Conservation (phyloP, 371 early-diverging fungal genomes). For the Syncephalastrum racemosum region DNA sequence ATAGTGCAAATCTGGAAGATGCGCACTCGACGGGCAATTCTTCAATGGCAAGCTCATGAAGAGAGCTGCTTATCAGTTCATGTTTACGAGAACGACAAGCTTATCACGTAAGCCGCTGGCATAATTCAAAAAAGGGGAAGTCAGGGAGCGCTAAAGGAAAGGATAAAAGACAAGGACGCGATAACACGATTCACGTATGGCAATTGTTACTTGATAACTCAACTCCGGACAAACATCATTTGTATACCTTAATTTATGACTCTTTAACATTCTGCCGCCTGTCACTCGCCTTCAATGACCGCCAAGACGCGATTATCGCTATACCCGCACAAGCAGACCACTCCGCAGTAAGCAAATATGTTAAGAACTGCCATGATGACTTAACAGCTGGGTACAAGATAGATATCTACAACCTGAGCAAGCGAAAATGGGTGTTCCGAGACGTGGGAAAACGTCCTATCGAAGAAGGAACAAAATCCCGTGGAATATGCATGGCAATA, state of each 20-base stretch:
- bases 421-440: conserved; percentile 14
- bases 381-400: conserved; percentile 26
- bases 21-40: conserved; percentile 31
- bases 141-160: conserved; percentile 8
- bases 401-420: conserved; percentile 43
- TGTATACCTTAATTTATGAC: conserved; percentile 32
- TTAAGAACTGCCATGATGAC: background rate
- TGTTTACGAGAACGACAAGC: conserved; percentile 11
- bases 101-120: conserved; percentile 27
- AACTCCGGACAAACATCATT: conserved; percentile 7
- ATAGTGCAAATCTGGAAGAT: conserved; percentile 40
- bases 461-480: conserved; percentile 12
- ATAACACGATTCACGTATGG: conserved; percentile 50
- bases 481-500: conserved; percentile 48
- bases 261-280: conserved; percentile 46
- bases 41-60: conserved; percentile 45
- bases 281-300: conserved; percentile 7
- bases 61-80: conserved; percentile 29
- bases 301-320: no score
- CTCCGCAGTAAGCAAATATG: background rate
- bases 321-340: no score
- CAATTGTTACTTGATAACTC: conserved; percentile 19
- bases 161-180: conserved; percentile 47
- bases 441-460: conserved; percentile 18
- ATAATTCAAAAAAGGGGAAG: background rate